Percentiles rank a stretch among this genome's conserved stretches.
Evolutionary conservation across 2,329 filamentous ascomycete genomes (phyloP).

Genomic region (Sarocladium strictum): DNA sequence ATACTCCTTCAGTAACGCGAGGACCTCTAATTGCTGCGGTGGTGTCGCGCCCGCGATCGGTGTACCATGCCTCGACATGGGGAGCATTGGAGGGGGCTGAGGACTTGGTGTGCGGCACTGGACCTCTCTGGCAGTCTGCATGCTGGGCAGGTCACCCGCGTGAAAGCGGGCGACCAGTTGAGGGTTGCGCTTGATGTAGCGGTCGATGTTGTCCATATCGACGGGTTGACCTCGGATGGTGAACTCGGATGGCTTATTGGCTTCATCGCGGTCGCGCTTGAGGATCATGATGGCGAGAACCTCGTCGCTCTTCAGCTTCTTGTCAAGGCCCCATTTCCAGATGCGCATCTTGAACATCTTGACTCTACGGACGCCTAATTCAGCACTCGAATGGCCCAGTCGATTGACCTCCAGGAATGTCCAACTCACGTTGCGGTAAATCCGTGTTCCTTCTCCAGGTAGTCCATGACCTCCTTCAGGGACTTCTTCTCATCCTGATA

Average conservation of each 20-base stretch:
- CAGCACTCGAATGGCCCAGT: background rate
- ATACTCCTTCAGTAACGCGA: slow-evolving; percentile 23
- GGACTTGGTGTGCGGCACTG: slow-evolving; percentile 23
- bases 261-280: slow-evolving; percentile 29
- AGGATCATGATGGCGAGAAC: slow-evolving; percentile 32
- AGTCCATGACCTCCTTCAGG: slow-evolving; percentile 34
- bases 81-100: slow-evolving; percentile 9
- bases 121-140: slow-evolving; percentile 25
- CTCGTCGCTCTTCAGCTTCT: slow-evolving; percentile 35
- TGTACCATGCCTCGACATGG: background rate
- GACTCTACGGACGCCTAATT: slow-evolving; percentile 20
- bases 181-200: slow-evolving; percentile 34
- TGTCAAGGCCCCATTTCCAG: slow-evolving; percentile 35
- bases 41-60: background rate
- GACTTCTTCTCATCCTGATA: slow-evolving; percentile 35
- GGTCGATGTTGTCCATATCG: slow-evolving; percentile 32
- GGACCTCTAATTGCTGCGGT: slow-evolving; percentile 19
- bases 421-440: slow-evolving; percentile 33
- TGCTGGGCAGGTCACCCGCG: slow-evolving; percentile 24
- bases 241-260: slow-evolving; percentile 27
- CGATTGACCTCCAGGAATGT: background rate
- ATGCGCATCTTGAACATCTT: slow-evolving; percentile 39
- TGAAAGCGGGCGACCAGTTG: slow-evolving; percentile 24
- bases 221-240: slow-evolving; percentile 32
- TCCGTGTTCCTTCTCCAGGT: slow-evolving; percentile 29